phyloP scores from a whole-genome alignment of 2,329 filamentous ascomycete genomes.

The Periconia digitata region DNA sequence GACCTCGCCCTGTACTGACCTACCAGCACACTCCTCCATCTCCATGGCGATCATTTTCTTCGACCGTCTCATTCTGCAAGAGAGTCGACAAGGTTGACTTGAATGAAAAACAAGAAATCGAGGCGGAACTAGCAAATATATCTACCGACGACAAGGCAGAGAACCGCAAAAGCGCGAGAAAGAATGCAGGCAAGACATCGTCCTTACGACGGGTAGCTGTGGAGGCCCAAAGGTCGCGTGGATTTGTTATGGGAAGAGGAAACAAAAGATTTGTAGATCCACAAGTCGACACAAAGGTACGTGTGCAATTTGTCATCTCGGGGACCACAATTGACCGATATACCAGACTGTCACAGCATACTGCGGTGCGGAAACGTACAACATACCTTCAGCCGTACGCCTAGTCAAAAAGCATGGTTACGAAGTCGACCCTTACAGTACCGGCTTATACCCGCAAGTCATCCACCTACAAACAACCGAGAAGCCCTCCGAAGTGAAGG shows the following conservation, averaged over 20 bases:
- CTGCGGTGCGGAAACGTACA: constrained; percentile 68
- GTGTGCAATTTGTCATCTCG: not conserved
- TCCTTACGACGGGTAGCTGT: constrained; percentile 83
- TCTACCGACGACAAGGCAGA: constrained; percentile 11
- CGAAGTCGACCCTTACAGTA: constrained; percentile 63
- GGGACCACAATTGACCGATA: not conserved
- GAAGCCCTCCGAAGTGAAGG: constrained; percentile 42
- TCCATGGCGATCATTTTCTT: constrained; percentile 18
- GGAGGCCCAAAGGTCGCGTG: constrained; percentile 70
- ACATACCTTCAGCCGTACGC: constrained; percentile 59
- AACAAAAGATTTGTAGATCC: constrained; percentile 49
- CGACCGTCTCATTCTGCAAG: constrained; percentile 13
- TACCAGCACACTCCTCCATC: constrained; percentile 4
- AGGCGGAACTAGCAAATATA: constrained; percentile 14
- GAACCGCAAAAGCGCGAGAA: constrained; percentile 27
- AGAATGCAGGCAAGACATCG: constrained; percentile 44
- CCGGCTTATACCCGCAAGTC: constrained; percentile 65
- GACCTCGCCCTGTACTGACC: constrained; percentile 5
- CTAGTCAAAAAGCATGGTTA: constrained; percentile 62
- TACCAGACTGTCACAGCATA: constrained; percentile 62
- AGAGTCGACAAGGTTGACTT: constrained; percentile 23
- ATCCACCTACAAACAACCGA: constrained; percentile 58
- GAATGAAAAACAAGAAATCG: constrained; percentile 22
- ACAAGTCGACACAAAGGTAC: constrained; percentile 48
- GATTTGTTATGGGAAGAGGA: constrained; percentile 53